Conservation (phyloP, 1,139 yeast species). For the Saccharomyces hybrid region DNA sequence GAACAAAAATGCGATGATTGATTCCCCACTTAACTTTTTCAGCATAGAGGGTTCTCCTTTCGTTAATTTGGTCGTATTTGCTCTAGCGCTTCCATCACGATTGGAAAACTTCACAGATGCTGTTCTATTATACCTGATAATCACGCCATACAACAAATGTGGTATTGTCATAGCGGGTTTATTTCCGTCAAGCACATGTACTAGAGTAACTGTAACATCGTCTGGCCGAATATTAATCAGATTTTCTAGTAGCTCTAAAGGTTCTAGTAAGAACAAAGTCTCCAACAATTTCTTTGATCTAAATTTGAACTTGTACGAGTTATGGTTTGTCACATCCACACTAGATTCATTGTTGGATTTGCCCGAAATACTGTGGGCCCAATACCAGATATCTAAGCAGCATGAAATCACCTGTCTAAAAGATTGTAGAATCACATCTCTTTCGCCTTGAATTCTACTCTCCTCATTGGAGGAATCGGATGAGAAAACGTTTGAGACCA, state of each 20-base stretch:
- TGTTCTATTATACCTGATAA: constrained; percentile 37
- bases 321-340: constrained; percentile 31
- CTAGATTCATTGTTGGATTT: constrained; percentile 48
- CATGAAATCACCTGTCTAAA: constrained; percentile 53
- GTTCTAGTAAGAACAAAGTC: constrained; percentile 60
- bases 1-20: constrained; percentile 29
- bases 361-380: constrained; percentile 66
- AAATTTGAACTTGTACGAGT: constrained; percentile 63
- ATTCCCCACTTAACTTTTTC: constrained; percentile 16
- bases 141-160: constrained; percentile 50
- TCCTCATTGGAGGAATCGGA: constrained; percentile 62
- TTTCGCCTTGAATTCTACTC: constrained; percentile 47
- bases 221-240: constrained; percentile 37
- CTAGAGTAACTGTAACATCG: constrained; percentile 18
- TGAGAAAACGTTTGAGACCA: constrained; percentile 71
- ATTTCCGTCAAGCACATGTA: constrained; percentile 76
- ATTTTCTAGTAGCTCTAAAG: constrained; percentile 65
- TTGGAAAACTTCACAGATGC: constrained; percentile 16
- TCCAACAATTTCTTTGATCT: constrained; percentile 64
- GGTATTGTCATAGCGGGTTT: constrained; percentile 73
- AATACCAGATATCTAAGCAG: constrained; percentile 61
- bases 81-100: constrained; percentile 4
- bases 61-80: constrained; percentile 12
- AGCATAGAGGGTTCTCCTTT: constrained; percentile 26
- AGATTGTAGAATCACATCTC: constrained; percentile 51